These are phyloP conservation scores for Apiospora marii DNA, from an alignment of 2,329 filamentous ascomycete genomes.

Conservation along the genomic window DNA sequence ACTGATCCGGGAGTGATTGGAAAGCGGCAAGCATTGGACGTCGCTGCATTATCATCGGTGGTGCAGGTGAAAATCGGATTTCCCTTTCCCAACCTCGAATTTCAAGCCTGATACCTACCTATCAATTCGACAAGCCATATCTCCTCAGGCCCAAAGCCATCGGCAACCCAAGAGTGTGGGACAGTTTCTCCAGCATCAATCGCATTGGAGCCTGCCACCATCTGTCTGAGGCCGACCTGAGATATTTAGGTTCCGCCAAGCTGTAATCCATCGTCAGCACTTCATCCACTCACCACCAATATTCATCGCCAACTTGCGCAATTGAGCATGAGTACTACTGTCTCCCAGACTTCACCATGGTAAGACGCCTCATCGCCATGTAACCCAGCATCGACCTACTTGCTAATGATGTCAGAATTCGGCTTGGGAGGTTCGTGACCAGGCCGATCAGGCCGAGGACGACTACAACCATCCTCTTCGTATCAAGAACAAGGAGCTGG, in stretches of 20 bases:
- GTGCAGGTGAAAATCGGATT: not conserved
- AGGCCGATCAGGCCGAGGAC: conserved; percentile 57
- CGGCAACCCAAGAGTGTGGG: not conserved
- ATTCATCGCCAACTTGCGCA: not conserved
- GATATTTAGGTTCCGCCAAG: conserved; percentile 14
- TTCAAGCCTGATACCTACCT: not conserved
- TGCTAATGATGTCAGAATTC: not conserved
- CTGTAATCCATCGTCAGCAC: not conserved
- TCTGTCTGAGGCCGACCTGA: not conserved
- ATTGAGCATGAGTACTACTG: not conserved
- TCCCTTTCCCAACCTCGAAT: conserved; percentile 1
- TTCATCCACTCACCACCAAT: not conserved
- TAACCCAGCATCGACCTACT: not conserved
- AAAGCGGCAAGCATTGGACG: not conserved
- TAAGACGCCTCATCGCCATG: not conserved
- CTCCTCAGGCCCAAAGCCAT: not conserved
- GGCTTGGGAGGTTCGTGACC: conserved; percentile 61
- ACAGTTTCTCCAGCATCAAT: not conserved
- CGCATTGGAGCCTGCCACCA: not conserved
- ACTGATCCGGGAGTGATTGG: not conserved
- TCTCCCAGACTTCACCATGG: conserved; percentile 2
- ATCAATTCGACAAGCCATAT: not conserved
- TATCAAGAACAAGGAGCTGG: conserved; percentile 52
- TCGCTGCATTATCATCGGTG: not conserved
- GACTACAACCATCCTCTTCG: conserved; percentile 59